These are phyloP conservation scores for Psilocybe cubensis DNA, from an alignment of 768 basidiomycete species.

Conservation along the genomic window DNA sequence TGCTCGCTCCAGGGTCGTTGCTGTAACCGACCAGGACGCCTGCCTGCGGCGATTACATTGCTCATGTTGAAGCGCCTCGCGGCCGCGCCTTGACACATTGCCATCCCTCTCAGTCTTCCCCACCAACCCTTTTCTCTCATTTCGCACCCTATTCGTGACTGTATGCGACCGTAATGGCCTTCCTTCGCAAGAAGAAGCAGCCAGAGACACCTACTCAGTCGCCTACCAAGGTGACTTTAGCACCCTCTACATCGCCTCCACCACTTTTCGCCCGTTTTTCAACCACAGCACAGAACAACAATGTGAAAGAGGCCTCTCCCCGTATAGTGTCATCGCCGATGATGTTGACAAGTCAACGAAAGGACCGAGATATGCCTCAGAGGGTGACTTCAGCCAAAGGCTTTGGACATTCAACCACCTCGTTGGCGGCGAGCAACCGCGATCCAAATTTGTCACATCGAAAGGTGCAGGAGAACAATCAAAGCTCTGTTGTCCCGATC, in stretches of 20 bases:
- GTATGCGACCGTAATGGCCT: constrained; percentile 46
- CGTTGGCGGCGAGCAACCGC: constrained; percentile 20
- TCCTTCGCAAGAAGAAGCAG: constrained; percentile 56
- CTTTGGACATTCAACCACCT: constrained; percentile 15
- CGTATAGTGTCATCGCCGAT: constrained; percentile 42
- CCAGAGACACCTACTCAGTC: constrained; percentile 24
- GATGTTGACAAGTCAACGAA: constrained; percentile 33
- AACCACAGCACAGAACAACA: constrained; percentile 22
- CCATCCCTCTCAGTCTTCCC: constrained; percentile 1
- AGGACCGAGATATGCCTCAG: constrained; percentile 18
- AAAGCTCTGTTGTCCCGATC: neutral
- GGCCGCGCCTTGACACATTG: constrained; percentile 12
- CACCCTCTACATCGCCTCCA: constrained; percentile 27
- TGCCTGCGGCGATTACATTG: constrained; percentile 14
- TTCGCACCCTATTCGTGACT: neutral
- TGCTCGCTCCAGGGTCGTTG: neutral
- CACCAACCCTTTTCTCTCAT: neutral
- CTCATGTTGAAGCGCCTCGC: constrained; percentile 21
- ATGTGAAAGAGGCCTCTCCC: constrained; percentile 17
- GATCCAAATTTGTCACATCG: constrained; percentile 15
- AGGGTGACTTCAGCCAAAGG: constrained; percentile 16
- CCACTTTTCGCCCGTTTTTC: constrained; percentile 48
- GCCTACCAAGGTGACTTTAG: constrained; percentile 21
- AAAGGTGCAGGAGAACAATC: constrained; percentile 8
- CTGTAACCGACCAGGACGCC: neutral